Evolutionary conservation across 2,329 filamentous ascomycete genomes (phyloP).

Genomic region (Samsoniella hepiali): DNA sequence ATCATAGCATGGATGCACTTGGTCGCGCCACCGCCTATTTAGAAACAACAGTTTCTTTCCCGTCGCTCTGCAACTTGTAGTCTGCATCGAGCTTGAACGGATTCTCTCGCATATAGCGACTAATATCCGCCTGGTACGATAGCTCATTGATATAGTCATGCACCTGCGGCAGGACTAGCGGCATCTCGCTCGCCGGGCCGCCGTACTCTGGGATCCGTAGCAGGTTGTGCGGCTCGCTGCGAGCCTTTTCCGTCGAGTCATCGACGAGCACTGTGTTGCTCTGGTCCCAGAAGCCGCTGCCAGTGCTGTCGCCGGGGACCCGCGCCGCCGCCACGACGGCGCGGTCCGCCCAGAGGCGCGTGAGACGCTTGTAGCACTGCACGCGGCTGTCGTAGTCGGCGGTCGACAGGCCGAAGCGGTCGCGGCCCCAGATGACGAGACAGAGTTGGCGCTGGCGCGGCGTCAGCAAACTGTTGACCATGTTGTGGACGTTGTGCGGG

Average conservation of each 20-base stretch:
- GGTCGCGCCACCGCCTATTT: background rate
- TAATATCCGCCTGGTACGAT: conserved; percentile 56
- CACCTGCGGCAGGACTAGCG: conserved; percentile 52
- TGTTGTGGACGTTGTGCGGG: conserved; percentile 65
- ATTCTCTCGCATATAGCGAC: conserved; percentile 51
- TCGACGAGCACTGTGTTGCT: conserved; percentile 87
- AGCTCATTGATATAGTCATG: conserved; percentile 60
- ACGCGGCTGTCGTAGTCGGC: conserved; percentile 67
- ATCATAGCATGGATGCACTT: background rate
- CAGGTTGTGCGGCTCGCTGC: conserved; percentile 79
- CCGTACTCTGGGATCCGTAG: conserved; percentile 76
- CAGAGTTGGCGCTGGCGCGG: conserved; percentile 51
- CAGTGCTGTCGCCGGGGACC: conserved; percentile 35
- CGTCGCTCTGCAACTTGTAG: conserved; percentile 22
- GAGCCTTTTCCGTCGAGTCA: conserved; percentile 76
- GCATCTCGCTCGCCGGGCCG: conserved; percentile 40
- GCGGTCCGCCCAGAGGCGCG: conserved; percentile 63
- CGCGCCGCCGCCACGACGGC: conserved; percentile 34
- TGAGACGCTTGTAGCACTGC: conserved; percentile 86
- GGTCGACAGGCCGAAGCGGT: conserved; percentile 65
- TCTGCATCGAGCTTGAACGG: conserved; percentile 45
- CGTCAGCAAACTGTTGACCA: conserved; percentile 64
- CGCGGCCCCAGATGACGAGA: conserved; percentile 73
- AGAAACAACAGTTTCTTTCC: background rate
- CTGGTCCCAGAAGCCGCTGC: conserved; percentile 64